Base-by-base conservation (phyloP, 2,329 filamentous ascomycete species). In the Clarireedia monteithiana region DNA sequence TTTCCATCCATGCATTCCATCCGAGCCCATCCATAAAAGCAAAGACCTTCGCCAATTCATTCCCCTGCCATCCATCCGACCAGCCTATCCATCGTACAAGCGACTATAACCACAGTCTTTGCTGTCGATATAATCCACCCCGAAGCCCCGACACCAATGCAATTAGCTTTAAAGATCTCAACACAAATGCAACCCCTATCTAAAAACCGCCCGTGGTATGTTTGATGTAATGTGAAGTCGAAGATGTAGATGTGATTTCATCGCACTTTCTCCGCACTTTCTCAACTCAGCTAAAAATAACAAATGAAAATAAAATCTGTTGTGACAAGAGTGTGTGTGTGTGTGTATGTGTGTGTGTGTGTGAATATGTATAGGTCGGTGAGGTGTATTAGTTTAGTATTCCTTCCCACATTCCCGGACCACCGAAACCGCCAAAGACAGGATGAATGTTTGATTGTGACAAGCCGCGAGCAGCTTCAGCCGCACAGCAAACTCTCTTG, bases 401-500 rank as follows among this genome's bases (percentile, higher is more conserved):
- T 55, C 78, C 81, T 58, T 80, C 75, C 84, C 84, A 87, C 81
- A 86, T 85, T 52, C 83, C 82, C 40, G 81, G 79, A 38, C 80
- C 81, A 45, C 75, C 75, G 34, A 77, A 70, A 48, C 71, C 78
- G 58, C 75, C 77, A 56, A 78, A 72, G 44, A 74, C 74, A 47
- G 77, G 73, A 62, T 81, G 78, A 45, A 77, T 68, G 23, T 73
- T 68, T 45, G 75, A 70, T 58, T 76, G 73, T 59, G 72, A 71
- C 64, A 77, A 77, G 42, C 73, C 70, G 58, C 71, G 74, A 20
- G 74, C 73, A 54, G 77, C 80, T 68, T 86, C 82, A 14, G 79
- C 74, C 46, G 82, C 79, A 71, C 82, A 87, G 72, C 85, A 86
- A 39, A 86, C 75, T 63, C 85, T 79, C 73, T 88, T 88, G 59